Base-by-base conservation (phyloP, 192 early-diverging fungal species). In the Geranomyces michiganensis region DNA sequence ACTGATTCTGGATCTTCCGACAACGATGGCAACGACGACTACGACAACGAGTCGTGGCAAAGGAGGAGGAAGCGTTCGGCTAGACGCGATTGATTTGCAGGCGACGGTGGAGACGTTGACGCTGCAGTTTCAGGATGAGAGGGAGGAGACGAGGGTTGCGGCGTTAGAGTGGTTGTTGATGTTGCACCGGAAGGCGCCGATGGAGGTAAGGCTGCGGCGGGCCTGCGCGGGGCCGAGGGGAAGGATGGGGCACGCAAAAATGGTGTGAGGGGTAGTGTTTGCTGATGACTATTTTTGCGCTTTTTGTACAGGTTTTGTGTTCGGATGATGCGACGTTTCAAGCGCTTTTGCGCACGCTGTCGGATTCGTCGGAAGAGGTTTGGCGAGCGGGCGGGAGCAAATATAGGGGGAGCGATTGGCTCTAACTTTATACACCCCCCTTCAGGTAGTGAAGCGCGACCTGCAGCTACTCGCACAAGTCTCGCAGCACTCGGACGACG, bases 141-240 rank as follows among this genome's bases (percentile, higher is more conserved):
- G 93, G 63, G 96, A 98, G 76, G 93, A 95, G 64, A 96, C 98
- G 0, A 84, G 96, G 33, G 85, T 95, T 3, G 92, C 94, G 0
- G 91, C 92, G 33, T 80, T 99, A 74, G 95, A 96, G 36, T 99
- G 98, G 98, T 81, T 99, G 13, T 73, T 96, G n/a, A 94, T 98
- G 89, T 77, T 99, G 45, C 96, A 99, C 72, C 92, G 90, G 56
- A 96, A 96, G 67, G 90, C 94, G 9, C 95, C 96, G 0, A 88
- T 86, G 53, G 85, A 87, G 81, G 88, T 91, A 62, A 26, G 56
- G n/a, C n/a, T n/a, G n/a, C n/a, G n/a, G n/a, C n/a, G n/a, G n/a
- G n/a, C n/a, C 67, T 41, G 36, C 36, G 48, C 10, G 26, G 36
- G 36, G 36, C n/a, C n/a, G n/a, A 10, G 10, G 36, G 36, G 10